These are phyloP conservation scores for Elongisporangium undulatum DNA, from an alignment of 352 stramenopile genomes.

Conservation along the genomic window DNA sequence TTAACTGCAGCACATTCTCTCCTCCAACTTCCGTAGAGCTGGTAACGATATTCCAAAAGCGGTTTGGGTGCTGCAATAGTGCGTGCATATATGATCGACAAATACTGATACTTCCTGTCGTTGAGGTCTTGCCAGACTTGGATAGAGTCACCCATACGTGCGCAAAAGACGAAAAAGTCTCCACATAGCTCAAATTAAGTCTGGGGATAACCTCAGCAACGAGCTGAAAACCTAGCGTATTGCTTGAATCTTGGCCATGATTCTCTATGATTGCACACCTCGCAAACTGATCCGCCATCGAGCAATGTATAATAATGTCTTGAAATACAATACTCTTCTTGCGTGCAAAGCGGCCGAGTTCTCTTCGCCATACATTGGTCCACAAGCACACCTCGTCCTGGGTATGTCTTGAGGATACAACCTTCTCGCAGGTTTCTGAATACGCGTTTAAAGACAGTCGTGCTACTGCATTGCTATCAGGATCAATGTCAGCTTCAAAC, in stretches of 20 bases:
- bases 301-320: constrained; percentile 29
- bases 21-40: neutral
- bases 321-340: constrained; percentile 8
- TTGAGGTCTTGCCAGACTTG: neutral
- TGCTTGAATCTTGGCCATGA: neutral
- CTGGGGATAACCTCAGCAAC: neutral
- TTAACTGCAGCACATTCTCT: neutral
- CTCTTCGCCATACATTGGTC: constrained; percentile 29
- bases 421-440: neutral
- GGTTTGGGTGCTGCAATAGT: neutral
- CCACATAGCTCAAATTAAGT: neutral
- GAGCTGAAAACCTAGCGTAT: neutral
- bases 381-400: constrained; percentile 11
- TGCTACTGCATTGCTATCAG: neutral
- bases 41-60: neutral
- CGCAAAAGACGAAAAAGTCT: neutral
- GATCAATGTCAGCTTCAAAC: neutral
- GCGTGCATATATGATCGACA: neutral
- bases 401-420: neutral
- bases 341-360: constrained; percentile 10
- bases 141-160: neutral
- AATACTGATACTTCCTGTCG: neutral
- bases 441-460: neutral
- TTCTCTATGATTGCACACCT: neutral
- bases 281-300: constrained; percentile 26